phyloP scores from a whole-genome alignment of 345 rosid genomes.

The Melastoma malabathricum region DNA sequence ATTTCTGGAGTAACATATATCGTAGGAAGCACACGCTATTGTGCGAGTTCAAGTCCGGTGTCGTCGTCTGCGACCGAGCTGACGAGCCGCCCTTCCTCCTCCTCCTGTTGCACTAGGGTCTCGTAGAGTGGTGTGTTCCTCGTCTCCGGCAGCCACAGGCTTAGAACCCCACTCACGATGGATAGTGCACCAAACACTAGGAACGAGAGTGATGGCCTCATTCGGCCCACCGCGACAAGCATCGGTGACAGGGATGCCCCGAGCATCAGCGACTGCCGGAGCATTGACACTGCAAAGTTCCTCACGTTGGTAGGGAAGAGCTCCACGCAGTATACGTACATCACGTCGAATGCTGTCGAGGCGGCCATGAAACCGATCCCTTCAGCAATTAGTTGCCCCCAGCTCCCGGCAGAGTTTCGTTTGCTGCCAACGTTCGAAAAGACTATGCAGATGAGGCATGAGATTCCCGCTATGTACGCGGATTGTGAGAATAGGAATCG shows the following conservation, averaged over 20 bases:
- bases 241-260: constrained; percentile 66
- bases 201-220: constrained; percentile 42
- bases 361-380: constrained; percentile 58
- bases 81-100: too few relatives aligned
- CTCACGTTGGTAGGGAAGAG: constrained; percentile 68
- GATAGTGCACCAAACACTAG: constrained; percentile 36
- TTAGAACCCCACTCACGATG: constrained; percentile 38
- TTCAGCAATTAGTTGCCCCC: constrained; percentile 42
- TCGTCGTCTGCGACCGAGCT: too few relatives aligned
- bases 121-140: constrained; percentile 52
- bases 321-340: constrained; percentile 48
- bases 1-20: too few relatives aligned
- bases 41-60: too few relatives aligned
- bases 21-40: too few relatives aligned
- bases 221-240: constrained; percentile 44
- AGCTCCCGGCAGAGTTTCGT: constrained; percentile 17
- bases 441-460: constrained; percentile 39
- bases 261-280: constrained; percentile 51
- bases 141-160: constrained; percentile 52
- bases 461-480: constrained; percentile 32
- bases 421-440: constrained; percentile 14
- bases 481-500: constrained; percentile 39
- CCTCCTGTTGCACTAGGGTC: constrained; percentile 14
- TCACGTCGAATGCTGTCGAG: constrained; percentile 42
- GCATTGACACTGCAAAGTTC: constrained; percentile 43